Base-by-base conservation (phyloP, 2,329 filamentous ascomycete genomes). In the Neurospora crassa region DNA sequence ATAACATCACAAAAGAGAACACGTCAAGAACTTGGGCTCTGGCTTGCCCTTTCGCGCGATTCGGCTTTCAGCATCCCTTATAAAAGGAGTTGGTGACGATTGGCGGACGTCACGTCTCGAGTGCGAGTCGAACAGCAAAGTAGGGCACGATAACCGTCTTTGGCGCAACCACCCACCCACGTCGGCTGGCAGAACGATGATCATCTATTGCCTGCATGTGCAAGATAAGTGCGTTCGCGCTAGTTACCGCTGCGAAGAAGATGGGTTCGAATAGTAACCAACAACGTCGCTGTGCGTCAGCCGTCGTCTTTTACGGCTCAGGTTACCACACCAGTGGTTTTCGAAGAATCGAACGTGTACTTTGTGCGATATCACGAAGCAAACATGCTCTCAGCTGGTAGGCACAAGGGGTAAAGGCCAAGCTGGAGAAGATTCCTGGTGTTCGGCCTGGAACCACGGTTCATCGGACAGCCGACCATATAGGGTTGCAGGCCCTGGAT, bases 401-500 rank as follows among this genome's bases (percentile, higher is more conserved):
- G 18, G 14, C 8, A 37, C 37, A n/a, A 37, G 29, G 53, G 29
- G 29, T 63, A 37, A 34, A 63, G 37, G 53, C 53, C 29, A 63
- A 63, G 29, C 53, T 63, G 53, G 53, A 37, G 53, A 18, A 34
- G 3, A 63, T 63, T 29, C 16, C 16, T 63, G 53, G 7, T 34
- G 53, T 63, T 63, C 53, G 53, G 10, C 24, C 53, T 34, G 29
- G 29, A 63, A 63, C 29, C 34, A 67, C 67, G 16, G 63, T 70
- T 68, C 67, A 42, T 59, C 68, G 68, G 69, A 42, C 53, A 73
- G 68, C 43, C 71, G 29, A 29, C 29, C 29, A 29, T 71, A 74
- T 74, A 74, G 72, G 74, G 73, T 73, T 76, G 74, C 75, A 75
- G 72, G 63, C 34, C 67, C 47, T 68, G 67, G 20, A 71, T 74